These are phyloP conservation scores for Tremellales sp. DNA, from an alignment of 1,284 basidiomycete genomes.

Conservation along the genomic window DNA sequence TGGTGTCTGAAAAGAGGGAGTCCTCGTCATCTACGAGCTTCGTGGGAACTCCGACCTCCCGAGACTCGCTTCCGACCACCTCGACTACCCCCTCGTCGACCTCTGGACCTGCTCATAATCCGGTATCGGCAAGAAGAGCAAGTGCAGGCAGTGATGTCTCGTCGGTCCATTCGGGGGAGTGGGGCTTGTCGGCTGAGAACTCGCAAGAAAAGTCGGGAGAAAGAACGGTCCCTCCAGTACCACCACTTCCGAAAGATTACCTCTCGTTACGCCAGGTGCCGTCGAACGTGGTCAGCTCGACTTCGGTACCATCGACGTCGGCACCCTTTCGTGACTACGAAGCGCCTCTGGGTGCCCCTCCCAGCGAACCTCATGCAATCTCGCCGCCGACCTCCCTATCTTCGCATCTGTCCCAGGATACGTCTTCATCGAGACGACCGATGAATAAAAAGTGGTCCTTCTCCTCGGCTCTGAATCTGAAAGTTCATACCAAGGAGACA, in stretches of 20 bases:
- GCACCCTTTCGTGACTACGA: conserved; percentile 10
- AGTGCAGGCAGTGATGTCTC: conserved; percentile 83
- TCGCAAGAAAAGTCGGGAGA: conserved; percentile 57
- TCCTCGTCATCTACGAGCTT: conserved; percentile 87
- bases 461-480: conserved; percentile 80
- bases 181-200: conserved; percentile 59
- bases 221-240: conserved; percentile 80
- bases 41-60: conserved; percentile 53
- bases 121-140: conserved; percentile 18
- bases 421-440: conserved; percentile 9
- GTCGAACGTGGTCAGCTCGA: conserved; percentile 12
- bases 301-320: conserved; percentile 12
- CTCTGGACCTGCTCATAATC: conserved; percentile 55
- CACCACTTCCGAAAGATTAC: conserved; percentile 91
- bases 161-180: conserved; percentile 57
- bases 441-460: conserved; percentile 93
- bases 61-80: conserved; percentile 56
- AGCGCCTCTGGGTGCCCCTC: conserved; percentile 1
- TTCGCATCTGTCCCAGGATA: neutral
- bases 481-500: conserved; percentile 50
- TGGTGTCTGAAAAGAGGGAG: conserved; percentile 60
- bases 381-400: conserved; percentile 3
- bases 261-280: conserved; percentile 54
- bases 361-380: conserved; percentile 7
- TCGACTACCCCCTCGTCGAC: conserved; percentile 59